These are phyloP conservation scores for Populus deltoides DNA, from an alignment of 345 rosid genomes.

Conservation along the genomic window DNA sequence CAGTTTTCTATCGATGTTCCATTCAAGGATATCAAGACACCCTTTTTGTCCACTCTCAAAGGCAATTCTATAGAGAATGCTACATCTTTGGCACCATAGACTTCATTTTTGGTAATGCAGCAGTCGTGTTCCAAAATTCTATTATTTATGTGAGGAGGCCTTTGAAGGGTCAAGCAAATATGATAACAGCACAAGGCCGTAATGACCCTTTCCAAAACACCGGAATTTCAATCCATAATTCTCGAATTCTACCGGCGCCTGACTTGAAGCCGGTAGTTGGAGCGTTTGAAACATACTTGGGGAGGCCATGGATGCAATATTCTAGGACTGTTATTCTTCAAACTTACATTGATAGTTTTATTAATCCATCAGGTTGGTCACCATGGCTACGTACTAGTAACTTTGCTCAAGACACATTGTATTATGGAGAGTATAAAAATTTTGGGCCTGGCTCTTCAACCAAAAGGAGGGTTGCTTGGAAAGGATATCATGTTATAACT, in stretches of 20 bases:
- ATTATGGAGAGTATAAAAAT: constrained; percentile 43
- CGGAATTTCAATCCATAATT: constrained; percentile 68
- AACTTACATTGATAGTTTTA: constrained; percentile 42
- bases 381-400: constrained; percentile 26
- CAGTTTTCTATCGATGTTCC: constrained; percentile 74
- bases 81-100: constrained; percentile 81
- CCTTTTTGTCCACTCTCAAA: constrained; percentile 72
- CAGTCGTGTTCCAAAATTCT: constrained; percentile 74
- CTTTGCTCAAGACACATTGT: constrained; percentile 40
- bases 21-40: constrained; percentile 86
- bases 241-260: constrained; percentile 50
- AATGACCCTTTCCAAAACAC: constrained; percentile 72
- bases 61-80: constrained; percentile 76
- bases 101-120: constrained; percentile 86
- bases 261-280: constrained; percentile 52
- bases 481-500: constrained; percentile 38
- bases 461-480: constrained; percentile 44
- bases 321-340: constrained; percentile 57
- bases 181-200: constrained; percentile 78
- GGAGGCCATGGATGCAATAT: constrained; percentile 74
- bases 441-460: constrained; percentile 53
- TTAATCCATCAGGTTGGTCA: constrained; percentile 64
- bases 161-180: constrained; percentile 54
- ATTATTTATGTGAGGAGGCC: constrained; percentile 59
- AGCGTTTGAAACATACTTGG: constrained; percentile 50